phyloP scores from a whole-genome alignment of 2,329 filamentous ascomycete genomes.

The Neospermospora avenae region DNA sequence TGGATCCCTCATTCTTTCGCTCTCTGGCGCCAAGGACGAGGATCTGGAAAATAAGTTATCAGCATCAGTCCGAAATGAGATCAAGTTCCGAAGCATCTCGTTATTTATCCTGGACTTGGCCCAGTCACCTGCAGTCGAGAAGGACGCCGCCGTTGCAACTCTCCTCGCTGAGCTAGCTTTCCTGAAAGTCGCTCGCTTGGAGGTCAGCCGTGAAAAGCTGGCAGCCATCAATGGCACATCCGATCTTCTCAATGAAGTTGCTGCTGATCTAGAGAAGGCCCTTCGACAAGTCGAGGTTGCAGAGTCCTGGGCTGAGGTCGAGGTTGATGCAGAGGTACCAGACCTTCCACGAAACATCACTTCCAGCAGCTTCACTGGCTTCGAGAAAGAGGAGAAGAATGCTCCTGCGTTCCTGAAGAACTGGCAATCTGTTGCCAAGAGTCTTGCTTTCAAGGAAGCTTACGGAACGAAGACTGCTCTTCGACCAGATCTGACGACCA shows the following conservation, averaged over 20 bases:
- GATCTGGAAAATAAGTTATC: slow-evolving; percentile 86
- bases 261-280: slow-evolving; percentile 65
- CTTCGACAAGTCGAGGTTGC: slow-evolving; percentile 74
- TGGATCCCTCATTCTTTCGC: slow-evolving; percentile 71
- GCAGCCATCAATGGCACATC: slow-evolving; percentile 54
- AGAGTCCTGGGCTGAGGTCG: slow-evolving; percentile 72
- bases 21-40: slow-evolving; percentile 79
- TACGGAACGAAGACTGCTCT: slow-evolving; percentile 72
- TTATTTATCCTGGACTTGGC: slow-evolving; percentile 75
- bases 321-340: slow-evolving; percentile 52
- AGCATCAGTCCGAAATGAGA: slow-evolving; percentile 62
- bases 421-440: slow-evolving; percentile 85
- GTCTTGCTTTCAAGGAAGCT: slow-evolving; percentile 89
- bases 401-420: slow-evolving; percentile 62
- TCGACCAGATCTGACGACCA: slow-evolving; percentile 80
- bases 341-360: slow-evolving; percentile 63
- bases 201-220: slow-evolving; percentile 65
- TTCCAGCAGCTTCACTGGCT: slow-evolving; percentile 77
- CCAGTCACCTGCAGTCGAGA: slow-evolving; percentile 63
- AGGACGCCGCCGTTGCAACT: slow-evolving; percentile 57
- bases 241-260: slow-evolving; percentile 48
- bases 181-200: slow-evolving; percentile 69
- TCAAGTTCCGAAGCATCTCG: slow-evolving; percentile 67
- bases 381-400: slow-evolving; percentile 73
- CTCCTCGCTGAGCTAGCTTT: slow-evolving; percentile 79